Base-by-base conservation (phyloP, 1,284 basidiomycete genomes). In the Ustilago trichophora region DNA sequence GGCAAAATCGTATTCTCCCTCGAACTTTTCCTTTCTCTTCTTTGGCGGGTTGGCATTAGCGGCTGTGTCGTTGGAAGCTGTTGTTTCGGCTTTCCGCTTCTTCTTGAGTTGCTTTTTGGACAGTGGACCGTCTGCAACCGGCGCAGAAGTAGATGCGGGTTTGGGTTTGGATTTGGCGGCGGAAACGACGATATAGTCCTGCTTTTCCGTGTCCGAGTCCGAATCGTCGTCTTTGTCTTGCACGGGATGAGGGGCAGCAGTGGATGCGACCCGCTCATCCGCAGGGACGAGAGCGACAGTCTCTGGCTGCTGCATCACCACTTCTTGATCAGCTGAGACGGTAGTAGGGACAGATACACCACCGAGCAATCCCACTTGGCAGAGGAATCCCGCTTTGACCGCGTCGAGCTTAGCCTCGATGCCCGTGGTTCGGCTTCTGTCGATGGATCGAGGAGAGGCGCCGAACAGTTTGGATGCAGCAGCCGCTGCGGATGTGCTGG, bases 111-210 rank as follows among this genome's bases (percentile, higher is more conserved):
- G 45, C 27, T 56, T 58, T 34, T 64, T 64, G 6, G 37, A 42
- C 10, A 32, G 35, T 11, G 16, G 19, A 2, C n/a, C 33, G 9
- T 45, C 33, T 22, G 13, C 21, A 8, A 6, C 6, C 7, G 26
- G 0, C 24, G 36, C n/a, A 4, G 19, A 7, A n/a, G 19, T 13
- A 5, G 52, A 12, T 16, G 57, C 48, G 46, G 33, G 15, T 24
- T 55, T 50, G 18, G 40, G 32, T 36, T 64, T 64, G 13, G 40
- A 41, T 18, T 21, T 38, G 6, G 26, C 22, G 34, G 41, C 40
- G 7, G 64, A 67, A 12, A 68, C 53, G 34, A 68, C 49, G 18
- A 68, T 62, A 34, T 34, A 68, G 19, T 68, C 58, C 35, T 69
- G 50, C 26, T 50, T 58, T 6, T 58, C 51, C 6, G 42, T 36